These are phyloP conservation scores for Heracleum sosnowskyi DNA, from an alignment of 129 eudicot species.

Conservation along the genomic window DNA sequence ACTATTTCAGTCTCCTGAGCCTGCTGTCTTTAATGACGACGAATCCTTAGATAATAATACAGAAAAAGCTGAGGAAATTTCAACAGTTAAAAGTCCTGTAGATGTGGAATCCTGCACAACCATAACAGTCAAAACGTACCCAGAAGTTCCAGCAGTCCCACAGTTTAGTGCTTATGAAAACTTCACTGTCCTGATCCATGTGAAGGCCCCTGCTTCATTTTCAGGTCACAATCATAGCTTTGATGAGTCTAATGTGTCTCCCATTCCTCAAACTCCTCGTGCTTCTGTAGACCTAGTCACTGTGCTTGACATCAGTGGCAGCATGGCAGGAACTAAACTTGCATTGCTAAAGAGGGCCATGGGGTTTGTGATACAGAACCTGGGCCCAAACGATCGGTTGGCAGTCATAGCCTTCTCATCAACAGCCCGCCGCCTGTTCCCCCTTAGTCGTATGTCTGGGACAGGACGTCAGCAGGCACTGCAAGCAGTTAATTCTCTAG, in stretches of 20 bases:
- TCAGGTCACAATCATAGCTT: background rate
- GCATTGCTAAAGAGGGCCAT: conserved; percentile 8
- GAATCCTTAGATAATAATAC: background rate
- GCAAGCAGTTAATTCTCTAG: background rate
- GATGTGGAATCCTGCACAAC: background rate
- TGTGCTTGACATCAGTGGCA: conserved; percentile 5
- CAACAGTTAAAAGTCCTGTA: background rate
- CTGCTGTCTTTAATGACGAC: conserved; percentile 1
- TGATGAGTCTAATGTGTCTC: background rate
- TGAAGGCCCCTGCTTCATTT: conserved; percentile 4
- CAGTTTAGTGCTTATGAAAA: background rate
- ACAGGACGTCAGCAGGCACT: conserved; percentile 9
- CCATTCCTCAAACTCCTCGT: background rate
- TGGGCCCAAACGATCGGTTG: conserved; percentile 3
- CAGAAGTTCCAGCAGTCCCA: conserved; percentile 3
- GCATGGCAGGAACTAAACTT: conserved; percentile 9
- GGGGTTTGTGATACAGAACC: conserved; percentile 7
- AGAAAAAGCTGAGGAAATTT: background rate
- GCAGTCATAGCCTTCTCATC: conserved; percentile 9
- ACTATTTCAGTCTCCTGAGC: background rate
- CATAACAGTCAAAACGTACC: background rate
- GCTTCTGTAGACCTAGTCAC: conserved; percentile 7
- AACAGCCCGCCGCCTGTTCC: conserved; percentile 3
- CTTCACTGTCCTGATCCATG: background rate
- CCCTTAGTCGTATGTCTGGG: background rate